Conservation (phyloP, 2,329 filamentous ascomycete species). For the Colletotrichum tabaci region DNA sequence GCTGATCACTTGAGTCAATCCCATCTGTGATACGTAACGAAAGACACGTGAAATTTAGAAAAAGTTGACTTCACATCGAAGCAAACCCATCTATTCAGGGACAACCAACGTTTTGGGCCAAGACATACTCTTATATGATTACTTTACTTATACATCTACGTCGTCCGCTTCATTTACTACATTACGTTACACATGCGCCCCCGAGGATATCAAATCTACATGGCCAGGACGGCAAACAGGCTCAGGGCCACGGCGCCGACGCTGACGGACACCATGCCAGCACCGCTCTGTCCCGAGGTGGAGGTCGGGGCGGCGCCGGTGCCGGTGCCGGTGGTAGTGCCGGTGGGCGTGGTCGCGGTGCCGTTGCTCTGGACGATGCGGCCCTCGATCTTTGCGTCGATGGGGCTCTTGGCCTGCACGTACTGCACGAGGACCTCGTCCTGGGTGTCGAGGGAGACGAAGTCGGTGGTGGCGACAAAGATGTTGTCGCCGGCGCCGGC, state of each 20-base stretch:
- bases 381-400: constrained; percentile 65
- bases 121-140: background rate
- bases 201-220: background rate
- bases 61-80: too few species aligned
- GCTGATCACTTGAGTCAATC: too few species aligned
- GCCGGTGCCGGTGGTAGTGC: constrained; percentile 16
- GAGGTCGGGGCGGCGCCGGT: constrained; percentile 19
- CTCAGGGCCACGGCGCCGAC: constrained; percentile 11
- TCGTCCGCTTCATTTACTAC: constrained; percentile 31
- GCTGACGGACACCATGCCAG: constrained; percentile 19
- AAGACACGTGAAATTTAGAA: too few species aligned
- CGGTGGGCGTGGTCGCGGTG: constrained; percentile 13
- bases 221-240: background rate
- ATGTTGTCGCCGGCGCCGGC: constrained; percentile 76
- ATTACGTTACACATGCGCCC: background rate
- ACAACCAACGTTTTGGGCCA: background rate
- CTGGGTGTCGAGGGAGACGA: constrained; percentile 65
- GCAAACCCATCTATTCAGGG: too few species aligned
- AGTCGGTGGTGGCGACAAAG: constrained; percentile 56
- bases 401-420: constrained; percentile 62
- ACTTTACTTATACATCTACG: constrained; percentile 24
- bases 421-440: constrained; percentile 69
- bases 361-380: constrained; percentile 53
- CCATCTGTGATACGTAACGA: too few species aligned
- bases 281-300: constrained; percentile 22